phyloP scores from a whole-genome alignment of 345 rosid genomes.

The Tarenaya hassleriana region DNA sequence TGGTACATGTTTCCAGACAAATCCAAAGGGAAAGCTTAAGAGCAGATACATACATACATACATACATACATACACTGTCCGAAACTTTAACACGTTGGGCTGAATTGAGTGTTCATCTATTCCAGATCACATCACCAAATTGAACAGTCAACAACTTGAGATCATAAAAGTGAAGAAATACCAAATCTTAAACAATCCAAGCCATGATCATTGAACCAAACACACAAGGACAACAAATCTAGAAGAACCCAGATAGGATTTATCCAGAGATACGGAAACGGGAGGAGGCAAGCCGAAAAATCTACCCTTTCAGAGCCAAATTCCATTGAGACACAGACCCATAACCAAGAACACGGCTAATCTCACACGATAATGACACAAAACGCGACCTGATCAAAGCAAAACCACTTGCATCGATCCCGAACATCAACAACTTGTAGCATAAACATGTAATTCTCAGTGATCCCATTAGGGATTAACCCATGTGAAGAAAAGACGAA shows the following conservation, averaged over 20 bases:
- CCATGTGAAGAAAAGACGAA: slow-evolving; percentile 4
- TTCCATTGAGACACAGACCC: slow-evolving; percentile 16
- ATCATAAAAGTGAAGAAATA: slow-evolving; percentile 10
- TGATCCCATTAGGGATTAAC: slow-evolving; percentile 34
- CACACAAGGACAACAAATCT: no score
- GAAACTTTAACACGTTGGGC: slow-evolving; percentile 15
- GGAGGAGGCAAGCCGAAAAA: neutral
- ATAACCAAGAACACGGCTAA: slow-evolving; percentile 23
- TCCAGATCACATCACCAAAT: slow-evolving; percentile 20
- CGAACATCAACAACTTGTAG: slow-evolving; percentile 25
- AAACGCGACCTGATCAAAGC: slow-evolving; percentile 25
- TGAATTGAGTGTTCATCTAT: slow-evolving; percentile 5
- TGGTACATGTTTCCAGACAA: no score
- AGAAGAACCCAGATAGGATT: slow-evolving; percentile 22
- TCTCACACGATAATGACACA: neutral
- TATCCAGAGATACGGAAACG: slow-evolving; percentile 4
- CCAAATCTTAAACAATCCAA: slow-evolving; percentile 10
- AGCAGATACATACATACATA: slow-evolving; percentile 21
- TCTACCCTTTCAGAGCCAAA: slow-evolving; percentile 20
- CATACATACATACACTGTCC: no score
- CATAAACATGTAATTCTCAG: slow-evolving; percentile 23
- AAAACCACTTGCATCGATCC: slow-evolving; percentile 25
- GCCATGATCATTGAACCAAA: slow-evolving; percentile 26
- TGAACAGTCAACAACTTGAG: slow-evolving; percentile 5
- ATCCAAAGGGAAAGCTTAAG: neutral